Base-by-base conservation (phyloP, 352 stramenopile genomes). In the Halophytophthora batemanensis region DNA sequence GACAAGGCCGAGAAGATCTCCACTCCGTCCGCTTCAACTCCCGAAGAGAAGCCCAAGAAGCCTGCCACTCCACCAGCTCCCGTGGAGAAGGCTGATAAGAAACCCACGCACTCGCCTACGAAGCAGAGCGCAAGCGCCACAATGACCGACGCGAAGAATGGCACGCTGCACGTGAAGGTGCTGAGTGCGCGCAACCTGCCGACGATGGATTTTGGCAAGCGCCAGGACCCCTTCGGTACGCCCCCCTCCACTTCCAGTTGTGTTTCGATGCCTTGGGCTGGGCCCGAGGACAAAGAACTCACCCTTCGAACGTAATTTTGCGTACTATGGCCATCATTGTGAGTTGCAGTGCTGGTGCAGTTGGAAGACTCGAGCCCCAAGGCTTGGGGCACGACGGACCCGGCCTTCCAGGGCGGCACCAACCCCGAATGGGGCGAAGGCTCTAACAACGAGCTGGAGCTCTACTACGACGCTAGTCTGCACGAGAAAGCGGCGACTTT, bases 201-300 rank as follows among this genome's bases (percentile, higher is more conserved):
- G 21, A 84, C 69, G 17, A 81, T 93, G 71, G 76, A 90, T 67
- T 90, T 87, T 59, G 77, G 77, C 63, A 88, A 87, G 52, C 82
- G 79, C 58, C 79, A 90, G 52, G 77, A 90, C 56, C 82, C 82
- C 2, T 77, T 90, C 37, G 82, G 79, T 90, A 47, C 42, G 64
- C 39, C 46, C 33, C 19, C 23, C 34, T 10, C 34, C 13, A 25
- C 17, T 29, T 43, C 6, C 15, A 3, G 33, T 19, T 45, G 45
- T n/a, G 34, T 50, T 44, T 35, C 31, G 34, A 22, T n/a, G n/a
- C n/a, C n/a, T n/a, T n/a, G n/a, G n/a, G n/a, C n/a, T n/a, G n/a
- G n/a, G n/a, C n/a, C n/a, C n/a, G n/a, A n/a, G n/a, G n/a, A n/a
- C n/a, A n/a, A n/a, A n/a, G n/a, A n/a, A n/a, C n/a, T n/a, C n/a